These are phyloP conservation scores for Suhomyces kunorum DNA, from an alignment of 1,139 yeast species.

Conservation along the genomic window DNA sequence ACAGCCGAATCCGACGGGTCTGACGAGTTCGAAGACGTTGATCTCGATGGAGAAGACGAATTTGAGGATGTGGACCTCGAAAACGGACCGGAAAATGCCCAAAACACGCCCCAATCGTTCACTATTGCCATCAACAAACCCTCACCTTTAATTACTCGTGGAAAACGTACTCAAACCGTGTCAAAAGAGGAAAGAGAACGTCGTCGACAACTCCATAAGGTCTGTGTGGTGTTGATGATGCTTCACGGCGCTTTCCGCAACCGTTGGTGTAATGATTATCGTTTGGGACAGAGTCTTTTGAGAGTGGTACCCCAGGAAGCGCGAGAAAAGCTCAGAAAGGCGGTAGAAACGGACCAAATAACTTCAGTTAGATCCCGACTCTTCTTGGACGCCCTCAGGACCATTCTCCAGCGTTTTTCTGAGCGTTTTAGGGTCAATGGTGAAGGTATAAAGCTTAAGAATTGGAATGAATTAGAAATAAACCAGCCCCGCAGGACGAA, in stretches of 20 bases:
- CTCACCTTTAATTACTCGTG: constrained; percentile 1
- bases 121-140: constrained; percentile 31
- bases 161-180: constrained; percentile 36
- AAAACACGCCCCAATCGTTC: constrained; percentile 16
- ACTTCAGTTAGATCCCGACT: constrained; percentile 58
- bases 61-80: constrained; percentile 36
- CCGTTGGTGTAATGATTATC: constrained; percentile 65
- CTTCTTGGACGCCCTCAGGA: constrained; percentile 72
- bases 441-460: constrained; percentile 48
- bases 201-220: constrained; percentile 60
- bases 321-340: constrained; percentile 51
- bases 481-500: constrained; percentile 21
- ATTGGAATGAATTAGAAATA: constrained; percentile 58
- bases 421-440: constrained; percentile 54
- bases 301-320: constrained; percentile 48
- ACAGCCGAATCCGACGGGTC: constrained; percentile 13
- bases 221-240: constrained; percentile 57
- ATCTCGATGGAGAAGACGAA: constrained; percentile 12
- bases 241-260: constrained; percentile 69
- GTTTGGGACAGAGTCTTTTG: constrained; percentile 40
- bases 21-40: constrained; percentile 9
- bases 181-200: constrained; percentile 54
- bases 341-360: constrained; percentile 11
- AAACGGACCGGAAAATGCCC: background rate
- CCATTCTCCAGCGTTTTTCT: constrained; percentile 64